phyloP scores from a whole-genome alignment of 306 rosid genomes.

The Rosa multiflora region DNA sequence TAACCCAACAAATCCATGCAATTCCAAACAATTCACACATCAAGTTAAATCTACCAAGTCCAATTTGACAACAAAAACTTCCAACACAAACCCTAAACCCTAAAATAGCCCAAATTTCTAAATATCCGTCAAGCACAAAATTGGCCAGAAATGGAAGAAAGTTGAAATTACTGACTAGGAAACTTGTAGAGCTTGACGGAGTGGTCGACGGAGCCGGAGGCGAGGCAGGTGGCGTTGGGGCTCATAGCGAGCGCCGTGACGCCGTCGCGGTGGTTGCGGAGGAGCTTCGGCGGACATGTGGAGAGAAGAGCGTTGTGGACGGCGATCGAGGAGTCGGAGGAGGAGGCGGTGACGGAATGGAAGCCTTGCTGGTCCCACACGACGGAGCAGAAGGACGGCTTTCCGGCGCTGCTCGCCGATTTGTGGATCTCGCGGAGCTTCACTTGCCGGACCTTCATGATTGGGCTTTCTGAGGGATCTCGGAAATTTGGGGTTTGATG shows the following conservation, averaged over 20 bases:
- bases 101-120: background rate
- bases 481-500: background rate
- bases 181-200: slow-evolving; percentile 97
- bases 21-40: background rate
- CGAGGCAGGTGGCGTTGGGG: slow-evolving; percentile 93
- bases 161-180: slow-evolving; percentile 52
- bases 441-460: slow-evolving; percentile 79
- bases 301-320: slow-evolving; percentile 73
- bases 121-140: background rate
- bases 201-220: slow-evolving; percentile 90
- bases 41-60: background rate
- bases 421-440: slow-evolving; percentile 88
- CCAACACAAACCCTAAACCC: background rate
- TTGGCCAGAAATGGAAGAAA: background rate
- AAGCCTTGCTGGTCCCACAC: slow-evolving; percentile 82
- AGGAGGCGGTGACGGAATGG: slow-evolving; percentile 71
- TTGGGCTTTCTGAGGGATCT: background rate
- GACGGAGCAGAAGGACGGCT: slow-evolving; percentile 75
- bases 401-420: slow-evolving; percentile 38
- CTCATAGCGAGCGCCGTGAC: slow-evolving; percentile 88
- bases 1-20: background rate
- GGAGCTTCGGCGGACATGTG: slow-evolving; percentile 59
- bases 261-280: slow-evolving; percentile 93
- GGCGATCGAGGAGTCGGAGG: slow-evolving; percentile 62
- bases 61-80: background rate